A percentile compares a stretch with the other conserved stretches of the same genome.
Conservation (phyloP, 2,329 filamentous ascomycete species). For the Fusarium nematophilum region DNA sequence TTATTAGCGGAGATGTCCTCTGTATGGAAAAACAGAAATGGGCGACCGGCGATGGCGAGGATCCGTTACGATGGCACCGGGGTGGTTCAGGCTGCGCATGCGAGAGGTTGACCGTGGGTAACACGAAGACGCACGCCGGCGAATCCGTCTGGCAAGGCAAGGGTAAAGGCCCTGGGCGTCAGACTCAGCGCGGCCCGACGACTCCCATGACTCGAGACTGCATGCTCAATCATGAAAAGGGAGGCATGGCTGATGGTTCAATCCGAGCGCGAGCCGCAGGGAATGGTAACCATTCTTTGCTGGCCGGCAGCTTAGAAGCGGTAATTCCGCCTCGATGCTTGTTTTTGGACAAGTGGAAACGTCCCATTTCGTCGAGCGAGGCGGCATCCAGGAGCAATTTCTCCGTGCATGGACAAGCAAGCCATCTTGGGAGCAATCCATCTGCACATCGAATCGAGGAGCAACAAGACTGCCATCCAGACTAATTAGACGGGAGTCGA, state of each 20-base stretch:
- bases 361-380: background rate
- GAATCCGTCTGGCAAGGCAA: constrained; percentile 32
- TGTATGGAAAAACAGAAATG: constrained; percentile 17
- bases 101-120: constrained; percentile 35
- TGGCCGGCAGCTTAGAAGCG: constrained; percentile 11
- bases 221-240: constrained; percentile 1
- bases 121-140: constrained; percentile 38
- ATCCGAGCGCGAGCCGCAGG: constrained; percentile 7
- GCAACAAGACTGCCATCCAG: constrained; percentile 2
- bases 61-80: constrained; percentile 27
- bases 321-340: constrained; percentile 4
- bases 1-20: constrained; percentile 12
- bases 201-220: constrained; percentile 23
- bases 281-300: constrained; percentile 4
- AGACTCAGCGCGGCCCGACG: constrained; percentile 25
- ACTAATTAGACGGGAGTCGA: too few species aligned
- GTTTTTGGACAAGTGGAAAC: background rate
- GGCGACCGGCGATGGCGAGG: constrained; percentile 31
- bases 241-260: constrained; percentile 2
- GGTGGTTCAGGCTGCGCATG: constrained; percentile 25
- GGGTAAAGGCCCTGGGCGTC: constrained; percentile 20
- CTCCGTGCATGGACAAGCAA: constrained; percentile 3
- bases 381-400: background rate
- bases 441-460: background rate
- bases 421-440: constrained; percentile 6